These are phyloP conservation scores for Acorus gramineus DNA, from an alignment of 106 monocot genomes.

Conservation along the genomic window DNA sequence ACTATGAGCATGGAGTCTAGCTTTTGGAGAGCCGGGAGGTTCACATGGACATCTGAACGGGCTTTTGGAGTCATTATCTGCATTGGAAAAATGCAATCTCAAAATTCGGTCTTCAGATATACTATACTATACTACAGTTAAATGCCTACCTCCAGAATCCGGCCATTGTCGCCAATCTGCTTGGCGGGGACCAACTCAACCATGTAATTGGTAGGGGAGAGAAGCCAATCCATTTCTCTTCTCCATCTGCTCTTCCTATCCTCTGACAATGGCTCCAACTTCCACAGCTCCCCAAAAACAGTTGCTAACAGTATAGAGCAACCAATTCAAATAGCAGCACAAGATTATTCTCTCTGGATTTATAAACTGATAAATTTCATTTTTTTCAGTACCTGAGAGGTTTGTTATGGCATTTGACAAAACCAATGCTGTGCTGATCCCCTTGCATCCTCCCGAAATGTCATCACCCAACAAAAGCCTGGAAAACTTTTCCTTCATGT, in stretches of 20 bases:
- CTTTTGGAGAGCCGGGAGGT: constrained; percentile 11
- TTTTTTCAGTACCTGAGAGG: constrained; percentile 18
- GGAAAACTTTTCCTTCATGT: constrained; percentile 19
- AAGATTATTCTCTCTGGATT: background rate
- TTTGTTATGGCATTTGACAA: constrained; percentile 22
- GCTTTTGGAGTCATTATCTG: constrained; percentile 9
- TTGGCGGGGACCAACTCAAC: constrained; percentile 87
- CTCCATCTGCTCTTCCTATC: constrained; percentile 78
- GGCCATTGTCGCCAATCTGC: constrained; percentile 24
- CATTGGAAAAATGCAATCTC: background rate
- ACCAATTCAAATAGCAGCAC: background rate
- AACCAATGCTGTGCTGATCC: constrained; percentile 9
- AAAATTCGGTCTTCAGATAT: background rate
- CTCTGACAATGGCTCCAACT: constrained; percentile 73
- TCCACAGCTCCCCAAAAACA: constrained; percentile 88
- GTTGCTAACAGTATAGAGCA: constrained; percentile 16
- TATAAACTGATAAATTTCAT: background rate
- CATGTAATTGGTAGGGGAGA: constrained; percentile 87
- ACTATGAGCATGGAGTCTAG: constrained; percentile 15
- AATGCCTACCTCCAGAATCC: background rate
- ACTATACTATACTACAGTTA: background rate
- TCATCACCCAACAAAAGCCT: constrained; percentile 16
- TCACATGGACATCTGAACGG: constrained; percentile 8
- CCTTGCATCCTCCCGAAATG: constrained; percentile 15
- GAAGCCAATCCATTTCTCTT: constrained; percentile 91